Evolutionary conservation across 768 basidiomycete species (phyloP), one percentile per base, ranked within the genome.

Genomic region (Suillus occidentalis): DNA sequence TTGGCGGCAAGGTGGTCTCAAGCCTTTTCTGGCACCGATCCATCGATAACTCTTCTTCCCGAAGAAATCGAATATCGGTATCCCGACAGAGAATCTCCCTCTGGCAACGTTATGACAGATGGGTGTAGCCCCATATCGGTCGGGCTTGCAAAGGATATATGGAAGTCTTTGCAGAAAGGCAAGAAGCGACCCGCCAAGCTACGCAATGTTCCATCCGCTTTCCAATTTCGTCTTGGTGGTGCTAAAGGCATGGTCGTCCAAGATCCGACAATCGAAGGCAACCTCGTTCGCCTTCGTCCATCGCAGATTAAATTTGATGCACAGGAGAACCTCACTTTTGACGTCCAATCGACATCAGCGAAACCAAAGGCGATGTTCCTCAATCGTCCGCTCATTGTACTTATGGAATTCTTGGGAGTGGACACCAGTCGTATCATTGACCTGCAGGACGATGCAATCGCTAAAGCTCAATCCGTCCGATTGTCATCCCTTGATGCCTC

Each of bases 1-100:
- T 79, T 82, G 12, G 84, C 77, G 7, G 84, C 84, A n/a, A 78
- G 84, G 28, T 82, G 85, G 80, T 78, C 82, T 34, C 85, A 85
- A 69, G 83, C 82, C 1, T 86, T 86, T 69, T 82, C 84, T 1
- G 77, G 83, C 1, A 84, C 84, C 0, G 82, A 85, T 50, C 79
- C 84, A 0, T 83, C 80, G 0, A 73, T 84, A 18, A 70, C 74
- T 4, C 72, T 85, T 25, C 62, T 70, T 37, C 63, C 63, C 14
- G 60, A 77, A 18, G 76, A 84, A 67, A 80, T 86, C 28, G 55
- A 66, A 6, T 55, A 34, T 36, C 0, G 28, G 4, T 59, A 18
- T 42, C 25, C 39, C 10, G 80, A 84, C 67, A 72, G 69, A n/a
- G 63, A 4, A 40, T 77, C 79, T 6, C 60, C 64, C 3, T 47